phyloP scores from a whole-genome alignment of 805 yeast genomes.

The Wickerhamomyces subpelliculosus region DNA sequence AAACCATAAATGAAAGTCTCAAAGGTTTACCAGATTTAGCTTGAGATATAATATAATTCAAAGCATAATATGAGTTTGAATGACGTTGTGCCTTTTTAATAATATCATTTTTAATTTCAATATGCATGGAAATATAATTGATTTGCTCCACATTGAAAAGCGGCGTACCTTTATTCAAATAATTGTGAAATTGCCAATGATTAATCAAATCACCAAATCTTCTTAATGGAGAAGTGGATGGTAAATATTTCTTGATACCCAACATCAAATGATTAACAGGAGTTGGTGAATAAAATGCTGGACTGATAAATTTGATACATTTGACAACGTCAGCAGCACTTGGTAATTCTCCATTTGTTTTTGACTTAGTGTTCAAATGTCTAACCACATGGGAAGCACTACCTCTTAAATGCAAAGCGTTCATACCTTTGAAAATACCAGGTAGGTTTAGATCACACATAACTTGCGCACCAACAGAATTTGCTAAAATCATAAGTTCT shows the following conservation, averaged over 20 bases:
- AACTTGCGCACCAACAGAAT: constrained; percentile 48
- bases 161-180: too few relatives aligned
- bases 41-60: constrained; percentile 20
- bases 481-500: constrained; percentile 79
- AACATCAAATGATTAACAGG: constrained; percentile 53
- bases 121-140: constrained; percentile 32
- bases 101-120: constrained; percentile 37
- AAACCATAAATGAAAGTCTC: constrained; percentile 29
- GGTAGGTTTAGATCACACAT: constrained; percentile 39
- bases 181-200: constrained; percentile 71
- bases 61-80: constrained; percentile 31
- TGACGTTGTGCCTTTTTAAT: constrained; percentile 24
- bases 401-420: constrained; percentile 14
- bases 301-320: constrained; percentile 39
- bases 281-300: constrained; percentile 42
- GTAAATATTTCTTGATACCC: constrained; percentile 57
- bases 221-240: constrained; percentile 86
- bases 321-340: constrained; percentile 35
- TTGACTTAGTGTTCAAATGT: constrained; percentile 16
- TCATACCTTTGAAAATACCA: constrained; percentile 38
- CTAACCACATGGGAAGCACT: constrained; percentile 19
- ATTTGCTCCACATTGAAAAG: constrained; percentile 28
- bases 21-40: constrained; percentile 6
- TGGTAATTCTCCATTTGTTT: constrained; percentile 16
- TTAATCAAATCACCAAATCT: constrained; percentile 73